Percentiles rank a stretch among this genome's conserved stretches.
These are phyloP conservation scores for Talaromyces sp. DNA, from an alignment of 2,329 filamentous ascomycete genomes.

Conservation along the genomic window DNA sequence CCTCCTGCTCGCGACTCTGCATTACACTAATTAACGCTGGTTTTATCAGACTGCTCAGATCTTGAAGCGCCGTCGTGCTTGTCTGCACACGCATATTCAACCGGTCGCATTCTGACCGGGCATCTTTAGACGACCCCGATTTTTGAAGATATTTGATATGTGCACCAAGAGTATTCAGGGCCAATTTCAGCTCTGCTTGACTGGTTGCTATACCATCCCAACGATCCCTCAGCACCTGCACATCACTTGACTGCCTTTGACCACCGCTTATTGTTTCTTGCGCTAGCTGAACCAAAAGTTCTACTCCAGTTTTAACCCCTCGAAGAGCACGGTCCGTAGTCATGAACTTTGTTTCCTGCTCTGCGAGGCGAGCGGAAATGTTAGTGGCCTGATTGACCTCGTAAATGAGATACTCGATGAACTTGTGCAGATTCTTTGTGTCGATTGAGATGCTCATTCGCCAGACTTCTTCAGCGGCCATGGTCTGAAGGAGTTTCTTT, in stretches of 20 bases:
- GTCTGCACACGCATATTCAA: neutral
- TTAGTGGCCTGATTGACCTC: constrained; percentile 1
- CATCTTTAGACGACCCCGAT: neutral
- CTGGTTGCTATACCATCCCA: neutral
- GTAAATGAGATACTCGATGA: neutral
- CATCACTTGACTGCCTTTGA: neutral
- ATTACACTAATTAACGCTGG: neutral
- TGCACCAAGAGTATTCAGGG: neutral
- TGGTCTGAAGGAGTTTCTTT: neutral
- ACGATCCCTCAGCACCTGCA: neutral
- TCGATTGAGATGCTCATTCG: constrained; percentile 3
- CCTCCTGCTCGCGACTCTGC: neutral
- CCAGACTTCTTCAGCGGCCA: constrained; percentile 2
- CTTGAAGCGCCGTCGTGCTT: neutral
- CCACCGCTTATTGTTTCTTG: neutral
- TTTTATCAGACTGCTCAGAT: neutral
- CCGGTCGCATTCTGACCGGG: neutral
- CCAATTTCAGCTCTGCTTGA: neutral
- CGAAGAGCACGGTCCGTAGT: neutral
- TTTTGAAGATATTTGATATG: constrained; percentile 1
- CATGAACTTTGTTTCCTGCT: neutral
- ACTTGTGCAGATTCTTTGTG: neutral
- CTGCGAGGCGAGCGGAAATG: constrained; percentile 1
- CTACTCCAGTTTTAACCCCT: neutral
- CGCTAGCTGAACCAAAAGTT: constrained; percentile 1